Base-by-base conservation (phyloP, 1,284 basidiomycete genomes). In the Chiua sp. region DNA sequence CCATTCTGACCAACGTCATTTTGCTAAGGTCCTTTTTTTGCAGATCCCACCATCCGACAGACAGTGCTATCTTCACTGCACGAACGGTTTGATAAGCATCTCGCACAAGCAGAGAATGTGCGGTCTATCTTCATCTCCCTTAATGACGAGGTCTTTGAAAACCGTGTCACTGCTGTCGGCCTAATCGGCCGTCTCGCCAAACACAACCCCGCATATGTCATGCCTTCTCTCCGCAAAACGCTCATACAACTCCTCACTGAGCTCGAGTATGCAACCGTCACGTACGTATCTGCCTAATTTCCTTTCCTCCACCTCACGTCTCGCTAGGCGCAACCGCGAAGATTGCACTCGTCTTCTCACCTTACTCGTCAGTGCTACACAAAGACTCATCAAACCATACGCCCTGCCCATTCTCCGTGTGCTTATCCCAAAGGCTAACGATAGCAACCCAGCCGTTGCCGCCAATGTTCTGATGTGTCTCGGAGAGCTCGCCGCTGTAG, bases 71-170 rank as follows among this genome's bases (percentile, higher is more conserved):
- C 89, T 16, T 91, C 90, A 13, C 82, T 99, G 44, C 94, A 98
- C 70, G 93, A 96, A 68, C 90, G 94, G 47, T 99, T 99, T 68
- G 98, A 99, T 73, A 93, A 96, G 64, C 97, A 99, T 73, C 85
- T 99, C n/a, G 94, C 98, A 1, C 98, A 99, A 76, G 96, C 97
- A 0, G 98, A 99, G 76, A 98, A 98, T 70, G 96, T 99, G 13
- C 89, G 96, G 13, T 97, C 94, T 15, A 81, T 99, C 20, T 99
- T 99, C 77, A 96, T 99, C 64, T 98, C 97, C 0, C 84, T 99
- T 59, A 99, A 99, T 72, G 98, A 99, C 70, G 98, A 99, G 72
- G 91, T 93, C 10, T 98, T 98, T 76, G 90, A 91, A 55, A 98
- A 98, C 71, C 88, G 98, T 22, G 88, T 96, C 51, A 89, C 92